A percentile compares a stretch with the other conserved stretches of the same genome.
These are phyloP conservation scores for Whalleya microplaca DNA, from an alignment of 2,329 filamentous ascomycete species.

Conservation along the genomic window DNA sequence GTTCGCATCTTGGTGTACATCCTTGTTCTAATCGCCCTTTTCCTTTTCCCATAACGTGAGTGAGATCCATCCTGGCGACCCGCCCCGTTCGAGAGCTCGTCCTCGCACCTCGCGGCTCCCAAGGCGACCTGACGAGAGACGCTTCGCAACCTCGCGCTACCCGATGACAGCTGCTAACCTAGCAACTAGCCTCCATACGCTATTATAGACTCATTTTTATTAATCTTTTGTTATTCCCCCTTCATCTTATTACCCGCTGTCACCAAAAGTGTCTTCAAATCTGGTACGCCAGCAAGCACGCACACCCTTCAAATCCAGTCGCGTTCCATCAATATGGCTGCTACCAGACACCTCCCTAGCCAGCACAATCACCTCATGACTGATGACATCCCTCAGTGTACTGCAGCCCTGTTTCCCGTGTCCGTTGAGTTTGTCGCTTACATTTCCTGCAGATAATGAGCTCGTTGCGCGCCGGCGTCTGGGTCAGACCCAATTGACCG, in stretches of 20 bases:
- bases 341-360: conserved; percentile 56
- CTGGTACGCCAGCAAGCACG: conserved; percentile 10
- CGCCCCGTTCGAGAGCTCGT: conserved; percentile 28
- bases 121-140: conserved; percentile 32
- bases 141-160: conserved; percentile 31
- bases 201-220: conserved; percentile 24
- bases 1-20: conserved; percentile 9
- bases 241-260: conserved; percentile 10
- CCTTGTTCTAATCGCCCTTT: conserved; percentile 22
- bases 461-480: conserved; percentile 84
- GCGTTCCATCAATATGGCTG: conserved; percentile 41
- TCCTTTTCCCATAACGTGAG: conserved; percentile 32
- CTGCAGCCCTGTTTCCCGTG: conserved; percentile 17
- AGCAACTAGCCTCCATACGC: conserved; percentile 26
- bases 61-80: conserved; percentile 34
- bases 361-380: conserved; percentile 69
- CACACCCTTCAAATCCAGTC: conserved; percentile 21
- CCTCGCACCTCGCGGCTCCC: conserved; percentile 33
- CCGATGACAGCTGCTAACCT: conserved; percentile 32
- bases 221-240: conserved; percentile 19
- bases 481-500: conserved; percentile 87
- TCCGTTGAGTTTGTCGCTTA: conserved; percentile 20
- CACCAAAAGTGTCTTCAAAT: conserved; percentile 1
- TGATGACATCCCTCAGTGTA: conserved; percentile 68
- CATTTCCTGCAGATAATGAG: conserved; percentile 60